Evolutionary conservation across 768 basidiomycete genomes (phyloP), one percentile per base, ranked within the genome.

Genomic region (Termitomyces sp.): DNA sequence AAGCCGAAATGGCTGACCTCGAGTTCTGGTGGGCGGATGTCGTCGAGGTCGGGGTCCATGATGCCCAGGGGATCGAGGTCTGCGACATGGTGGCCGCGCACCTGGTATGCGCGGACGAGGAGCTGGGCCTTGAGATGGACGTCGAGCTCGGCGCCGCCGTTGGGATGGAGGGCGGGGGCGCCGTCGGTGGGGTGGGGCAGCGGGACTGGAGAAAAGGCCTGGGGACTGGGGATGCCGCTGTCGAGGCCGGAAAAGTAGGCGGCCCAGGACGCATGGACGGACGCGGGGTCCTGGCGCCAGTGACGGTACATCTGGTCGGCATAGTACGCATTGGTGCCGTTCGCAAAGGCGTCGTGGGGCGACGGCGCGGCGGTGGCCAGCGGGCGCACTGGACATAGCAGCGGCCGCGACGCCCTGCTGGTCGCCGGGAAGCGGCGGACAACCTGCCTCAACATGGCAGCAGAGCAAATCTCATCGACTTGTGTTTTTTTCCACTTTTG

Each of bases 41-140:
- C 81, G 34, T 83, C 86, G 44, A 98, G 83, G 71, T 98, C 96
- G 39, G 93, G 82, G 64, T 94, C 88, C 52, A 91, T 81, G 66
- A 99, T 94, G 16, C 94, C 94, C 18, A 99, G 83, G 33, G 97
- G 97, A 70, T 99, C 97, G 54, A 99, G 81, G 62, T 97, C 90
- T 36, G 96, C 97, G 57, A 94, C 81, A 66, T 98, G 94, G 67
- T 99, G 97, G 16, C 97, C 97, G 59, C 96, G 91, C 18, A 99
- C 97, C 85, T 99, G 97, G 75, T 97, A 99, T 3, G 97, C 97
- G 56, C 97, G 89, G 53, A 98, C 94, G 56, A 99, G 87, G 29
- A 98, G 82, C 90, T 99, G 97, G 18, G 94, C 88, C 96, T 97
- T 99, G 56, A 99, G 75, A 73, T 98, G 96, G 66, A 94, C 94